Base-by-base conservation (phyloP, 805 yeast genomes). In the Wickerhamomyces queroliae region DNA sequence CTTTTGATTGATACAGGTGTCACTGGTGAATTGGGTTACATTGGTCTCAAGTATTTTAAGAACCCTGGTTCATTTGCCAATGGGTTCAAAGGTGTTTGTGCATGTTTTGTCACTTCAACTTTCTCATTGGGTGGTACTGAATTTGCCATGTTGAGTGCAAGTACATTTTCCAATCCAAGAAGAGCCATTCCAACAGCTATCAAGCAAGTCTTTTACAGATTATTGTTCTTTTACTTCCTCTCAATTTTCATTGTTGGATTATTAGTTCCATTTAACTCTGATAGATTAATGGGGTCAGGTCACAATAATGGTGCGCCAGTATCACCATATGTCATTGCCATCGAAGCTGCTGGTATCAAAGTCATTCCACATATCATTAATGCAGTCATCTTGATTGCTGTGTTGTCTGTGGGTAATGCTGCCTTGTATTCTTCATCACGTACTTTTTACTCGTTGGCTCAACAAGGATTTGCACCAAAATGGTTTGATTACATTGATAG, bases 301-400 rank as follows among this genome's bases (percentile, higher is more conserved):
- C 23, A 38, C 7, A 26, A 33, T 28, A 48, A 60, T 33, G 60
- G 64, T 33, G 75, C 69, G 43, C 66, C 74, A 34, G 78, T 83
- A 1, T 81, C 88, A n/a, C 87, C 88, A 23, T 80, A 74, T 49
- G 84, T 80, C 40, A 70, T 81, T 55, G 83, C 86, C 25, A 66
- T 78, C 39, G 58, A 68, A 72, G 38, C 69, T 62, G 59, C 67
- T 58, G 80, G 83, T 36, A 71, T 77, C 35, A 69, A 63, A 19
- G 80, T 74, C 7, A 67, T 79, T 35, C 74, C 80, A 48, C 82
- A 78, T 53, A 73, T 80, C 46, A 69, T 81, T 48, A 81, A 81
- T 48, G 83, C 82, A 4, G 79, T 72, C 18, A 77, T 81, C 49
- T 64, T 81, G 49, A 64, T 81, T 3, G 79, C 86, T 7, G 82